Evolutionary conservation across 768 basidiomycete species (phyloP), one percentile per base, ranked within the genome.

Genomic region (Termitomyces sp.): DNA sequence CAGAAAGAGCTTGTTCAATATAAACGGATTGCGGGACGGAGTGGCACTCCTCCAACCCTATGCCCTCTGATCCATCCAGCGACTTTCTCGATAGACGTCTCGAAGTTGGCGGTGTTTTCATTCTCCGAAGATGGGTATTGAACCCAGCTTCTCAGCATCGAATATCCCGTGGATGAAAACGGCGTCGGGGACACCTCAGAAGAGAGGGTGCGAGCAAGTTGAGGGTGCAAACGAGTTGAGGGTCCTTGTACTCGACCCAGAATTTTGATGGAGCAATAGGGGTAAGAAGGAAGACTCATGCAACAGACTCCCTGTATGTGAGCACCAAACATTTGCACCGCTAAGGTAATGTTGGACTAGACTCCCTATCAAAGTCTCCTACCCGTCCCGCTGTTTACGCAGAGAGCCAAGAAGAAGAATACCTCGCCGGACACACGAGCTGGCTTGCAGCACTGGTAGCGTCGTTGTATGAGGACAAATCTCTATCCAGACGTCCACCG

Each of bases 1-100:
- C 81, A 6, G 81, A 77, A 38, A 81, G 69, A 0, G 75, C 81
- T 44, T 83, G 78, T 62, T 88, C 86, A 12, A 84, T 66, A 62
- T 87, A 87, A 1, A 88, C 78, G 0, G 86, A 87, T 1, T 87
- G 84, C 87, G 10, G 88, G 87, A 62, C 87, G 88, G 5, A 88
- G 74, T 0, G 83, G 74, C 38, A 76, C 57, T 4, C 77, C 82
- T 6, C 75, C 80, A 7, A 89, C 86, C n/a, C 66, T 73, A 58
- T 89, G 88, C 0, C 86, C 85, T 20, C 68, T 61, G 72, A 5
- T 74, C 66, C 7, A 89, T 83, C 58, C 75, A 14, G 74, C 75
- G 7, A 89, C 57, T 46, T 69, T 65, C 4, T 60, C 55, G 20
- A 85, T 76, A 0, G 85, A 80, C 0, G 81, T 83, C 67, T 85